These are phyloP conservation scores for Mercurialis annua DNA, from an alignment of 345 rosid genomes.

Conservation along the genomic window DNA sequence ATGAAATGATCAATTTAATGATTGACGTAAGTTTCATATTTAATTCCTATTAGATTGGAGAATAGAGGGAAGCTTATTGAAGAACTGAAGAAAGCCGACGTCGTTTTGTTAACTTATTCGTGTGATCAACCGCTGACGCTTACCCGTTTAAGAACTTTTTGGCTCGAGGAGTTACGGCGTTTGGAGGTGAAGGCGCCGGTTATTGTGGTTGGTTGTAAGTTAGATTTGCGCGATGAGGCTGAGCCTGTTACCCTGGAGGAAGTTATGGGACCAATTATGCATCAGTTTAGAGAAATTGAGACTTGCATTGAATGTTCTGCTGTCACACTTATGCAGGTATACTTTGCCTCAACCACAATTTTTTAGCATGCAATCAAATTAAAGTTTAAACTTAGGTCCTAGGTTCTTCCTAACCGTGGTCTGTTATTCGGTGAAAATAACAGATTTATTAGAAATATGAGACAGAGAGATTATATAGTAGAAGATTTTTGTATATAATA, in stretches of 20 bases:
- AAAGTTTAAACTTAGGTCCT: background rate
- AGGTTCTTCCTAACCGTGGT: background rate
- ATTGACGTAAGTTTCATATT: too few relatives aligned
- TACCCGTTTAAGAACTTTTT: conserved; percentile 53
- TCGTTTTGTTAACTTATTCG: conserved; percentile 63
- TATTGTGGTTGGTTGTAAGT: conserved; percentile 84
- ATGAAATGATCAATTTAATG: too few relatives aligned
- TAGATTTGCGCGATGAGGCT: conserved; percentile 66
- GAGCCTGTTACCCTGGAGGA: conserved; percentile 53
- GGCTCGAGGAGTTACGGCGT: conserved; percentile 78
- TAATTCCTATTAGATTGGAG: conserved; percentile 43
- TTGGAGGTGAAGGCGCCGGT: conserved; percentile 75
- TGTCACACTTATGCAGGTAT: conserved; percentile 66
- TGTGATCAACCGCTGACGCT: conserved; percentile 70
- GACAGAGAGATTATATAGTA: background rate
- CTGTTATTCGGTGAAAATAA: background rate
- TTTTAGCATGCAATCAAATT: background rate
- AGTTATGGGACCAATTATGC: conserved; percentile 79
- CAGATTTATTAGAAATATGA: background rate
- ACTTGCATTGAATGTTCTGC: conserved; percentile 87
- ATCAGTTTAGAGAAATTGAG: conserved; percentile 72
- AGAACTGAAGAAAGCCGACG: conserved; percentile 77
- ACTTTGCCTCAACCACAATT: background rate
- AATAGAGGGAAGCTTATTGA: conserved; percentile 65
- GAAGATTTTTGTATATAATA: background rate